Evolutionary conservation across 805 yeast species (phyloP).

Genomic region (Starmerella potacharoeniae): DNA sequence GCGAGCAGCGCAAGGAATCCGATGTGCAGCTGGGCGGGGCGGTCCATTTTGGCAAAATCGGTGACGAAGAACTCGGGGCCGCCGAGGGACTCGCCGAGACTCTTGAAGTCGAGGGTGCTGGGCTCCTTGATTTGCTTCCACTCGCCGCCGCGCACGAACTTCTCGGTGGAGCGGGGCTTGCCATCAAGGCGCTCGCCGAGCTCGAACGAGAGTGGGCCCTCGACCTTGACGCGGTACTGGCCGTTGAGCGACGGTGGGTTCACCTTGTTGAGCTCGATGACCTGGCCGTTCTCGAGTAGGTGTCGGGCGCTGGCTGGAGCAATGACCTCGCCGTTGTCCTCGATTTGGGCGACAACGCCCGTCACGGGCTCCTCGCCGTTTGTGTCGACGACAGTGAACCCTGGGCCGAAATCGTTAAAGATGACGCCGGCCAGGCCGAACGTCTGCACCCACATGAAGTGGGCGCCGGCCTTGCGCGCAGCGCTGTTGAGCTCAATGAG

Average conservation of each 20-base stretch:
- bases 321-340: slow-evolving; percentile 80
- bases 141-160: slow-evolving; percentile 71
- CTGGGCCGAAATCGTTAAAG: slow-evolving; percentile 81
- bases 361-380: slow-evolving; percentile 86
- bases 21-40: slow-evolving; percentile 80
- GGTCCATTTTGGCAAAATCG: slow-evolving; percentile 89
- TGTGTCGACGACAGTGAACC: slow-evolving; percentile 68
- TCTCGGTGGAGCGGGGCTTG: slow-evolving; percentile 35
- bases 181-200: slow-evolving; percentile 41
- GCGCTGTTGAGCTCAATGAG: slow-evolving; percentile 64
- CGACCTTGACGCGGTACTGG: slow-evolving; percentile 59
- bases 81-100: slow-evolving; percentile 52
- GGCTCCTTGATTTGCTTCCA: slow-evolving; percentile 92
- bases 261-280: slow-evolving; percentile 75
- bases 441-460: slow-evolving; percentile 69
- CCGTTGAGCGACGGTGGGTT: slow-evolving; percentile 74
- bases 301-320: slow-evolving; percentile 87
- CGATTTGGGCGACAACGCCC: slow-evolving; percentile 86
- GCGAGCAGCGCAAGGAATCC: slow-evolving; percentile 84
- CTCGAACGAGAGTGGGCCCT: slow-evolving; percentile 91
- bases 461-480: slow-evolving; percentile 62
- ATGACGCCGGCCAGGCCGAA: slow-evolving; percentile 81
- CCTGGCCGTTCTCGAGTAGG: slow-evolving; percentile 85
- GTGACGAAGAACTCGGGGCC: slow-evolving; percentile 70
- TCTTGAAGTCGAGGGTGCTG: slow-evolving; percentile 45